Evolutionary conservation across 164 flowering plant species (phyloP), one percentile per base, ranked within the genome.

Genomic region (Macadamia tetraphylla): DNA sequence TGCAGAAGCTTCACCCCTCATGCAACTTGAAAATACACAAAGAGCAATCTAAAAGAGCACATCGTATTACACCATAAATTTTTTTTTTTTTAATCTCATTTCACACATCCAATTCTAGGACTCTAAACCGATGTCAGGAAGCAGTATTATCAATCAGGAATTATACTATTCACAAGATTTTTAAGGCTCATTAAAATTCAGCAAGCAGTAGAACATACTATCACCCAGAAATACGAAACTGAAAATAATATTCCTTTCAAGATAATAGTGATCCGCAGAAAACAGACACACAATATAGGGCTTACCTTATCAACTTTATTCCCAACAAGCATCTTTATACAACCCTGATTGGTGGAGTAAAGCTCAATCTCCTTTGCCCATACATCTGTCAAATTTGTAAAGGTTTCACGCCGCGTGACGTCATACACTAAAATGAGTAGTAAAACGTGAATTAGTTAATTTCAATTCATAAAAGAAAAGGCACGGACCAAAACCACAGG

Each of bases 281-380:
- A 35, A 35, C 9, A 11, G 59, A 48, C 15, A 51, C 62, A 68
- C 70, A 46, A 32, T 11, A 44, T 15, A 13, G 56, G 67, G 77
- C 79, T 75, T 75, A 94, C 98, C 88, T 73, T 86, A 68, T 94
- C 98, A 71, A 90, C 88, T 80, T 91, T 92, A 73, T 94, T 94
- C 18, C 96, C 98, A 60, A 91, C 93, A 11, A 91, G 83, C 65
- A 94, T 77, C 78, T 85, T 91, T 75, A 94, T 65, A 59, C 97
- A 94, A 13, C 85, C 94, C 10, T 68, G 79, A 80, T 88, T 86
- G 1, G 91, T 94, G 49, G 87, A 90, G 81, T 87, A 86, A 9
- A 82, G 80, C 73, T 90, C 87, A 35, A 88, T 75, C 70, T 94
- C 96, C 82, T 86, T 91, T 9, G 87, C 82, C 98, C 97, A 90